Conservation (phyloP, 371 early-diverging fungal genomes). For the Chytridium lagenaria region DNA sequence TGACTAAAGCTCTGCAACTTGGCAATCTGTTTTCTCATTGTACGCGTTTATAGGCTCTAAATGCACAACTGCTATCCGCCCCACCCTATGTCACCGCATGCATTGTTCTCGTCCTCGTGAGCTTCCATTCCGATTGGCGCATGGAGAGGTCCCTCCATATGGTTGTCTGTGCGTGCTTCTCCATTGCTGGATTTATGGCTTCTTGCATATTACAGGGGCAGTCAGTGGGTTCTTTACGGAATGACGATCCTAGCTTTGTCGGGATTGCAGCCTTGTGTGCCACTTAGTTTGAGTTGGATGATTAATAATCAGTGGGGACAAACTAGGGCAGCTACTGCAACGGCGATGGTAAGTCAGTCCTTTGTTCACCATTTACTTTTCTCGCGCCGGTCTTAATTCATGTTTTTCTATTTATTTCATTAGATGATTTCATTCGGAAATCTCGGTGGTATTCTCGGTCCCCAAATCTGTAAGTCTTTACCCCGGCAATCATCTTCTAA, state of each 20-base stretch:
- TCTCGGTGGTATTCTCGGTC: constrained; percentile 24
- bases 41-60: neutral
- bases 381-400: too few relatives aligned
- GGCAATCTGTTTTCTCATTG: neutral
- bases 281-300: constrained; percentile 10
- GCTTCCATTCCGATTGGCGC: constrained; percentile 12
- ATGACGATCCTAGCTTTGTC: neutral
- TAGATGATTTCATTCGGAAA: constrained; percentile 27
- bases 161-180: neutral
- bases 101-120: neutral
- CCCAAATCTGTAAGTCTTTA: constrained; percentile 26
- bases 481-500: neutral
- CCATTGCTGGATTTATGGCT: constrained; percentile 3
- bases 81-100: constrained; percentile 24
- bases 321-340: constrained; percentile 15
- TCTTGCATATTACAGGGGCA: constrained; percentile 10
- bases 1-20: neutral
- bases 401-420: too few relatives aligned
- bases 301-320: constrained; percentile 22
- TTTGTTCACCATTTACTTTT: too few relatives aligned
- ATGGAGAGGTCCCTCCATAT: constrained; percentile 27
- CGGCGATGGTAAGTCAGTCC: too few relatives aligned
- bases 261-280: constrained; percentile 1
- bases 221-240: constrained; percentile 15
- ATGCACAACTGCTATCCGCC: constrained; percentile 22